Evolutionary conservation across 2,329 filamentous ascomycete species (phyloP).

Genomic region (Ophiostoma novo-ulmi): DNA sequence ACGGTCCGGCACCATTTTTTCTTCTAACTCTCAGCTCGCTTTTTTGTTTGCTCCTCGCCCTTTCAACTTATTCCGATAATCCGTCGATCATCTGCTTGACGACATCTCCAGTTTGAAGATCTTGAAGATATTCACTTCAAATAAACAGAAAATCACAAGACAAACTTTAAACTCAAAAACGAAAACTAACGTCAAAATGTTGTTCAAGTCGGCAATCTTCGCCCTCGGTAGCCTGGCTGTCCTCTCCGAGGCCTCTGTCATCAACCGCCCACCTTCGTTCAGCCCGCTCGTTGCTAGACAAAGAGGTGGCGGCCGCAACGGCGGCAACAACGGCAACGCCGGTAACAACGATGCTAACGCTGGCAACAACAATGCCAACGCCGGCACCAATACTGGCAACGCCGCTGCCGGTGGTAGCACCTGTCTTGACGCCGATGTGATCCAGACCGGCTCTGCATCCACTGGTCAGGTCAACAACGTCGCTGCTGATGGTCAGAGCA

Average conservation of each 20-base stretch:
- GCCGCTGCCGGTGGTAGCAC: conserved; percentile 31
- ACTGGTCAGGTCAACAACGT: conserved; percentile 44
- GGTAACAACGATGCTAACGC: conserved; percentile 23
- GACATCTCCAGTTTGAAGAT: neutral
- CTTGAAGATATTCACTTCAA: neutral
- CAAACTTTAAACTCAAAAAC: neutral
- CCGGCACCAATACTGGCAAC: conserved; percentile 24
- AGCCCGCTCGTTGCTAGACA: conserved; percentile 36
- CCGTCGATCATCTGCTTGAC: neutral
- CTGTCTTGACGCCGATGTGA: conserved; percentile 40
- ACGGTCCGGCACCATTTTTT: conserved; percentile 50
- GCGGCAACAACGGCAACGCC: conserved; percentile 23
- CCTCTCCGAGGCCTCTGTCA: conserved; percentile 42
- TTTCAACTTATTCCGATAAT: conserved; percentile 24
- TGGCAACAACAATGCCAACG: conserved; percentile 20
- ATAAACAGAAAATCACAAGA: conserved; percentile 15
- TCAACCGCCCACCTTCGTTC: conserved; percentile 32
- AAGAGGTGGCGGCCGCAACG: neutral
- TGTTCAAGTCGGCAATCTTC: conserved; percentile 46
- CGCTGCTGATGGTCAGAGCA: conserved; percentile 43
- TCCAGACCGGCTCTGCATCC: conserved; percentile 47
- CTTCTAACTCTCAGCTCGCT: conserved; percentile 15
- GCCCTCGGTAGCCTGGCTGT: conserved; percentile 46
- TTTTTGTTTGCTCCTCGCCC: conserved; percentile 24
- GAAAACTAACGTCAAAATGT: conserved; percentile 41